These are phyloP conservation scores for Penicillium simplicissimum DNA, from an alignment of 495 filamentous ascomycete genomes.

Conservation along the genomic window DNA sequence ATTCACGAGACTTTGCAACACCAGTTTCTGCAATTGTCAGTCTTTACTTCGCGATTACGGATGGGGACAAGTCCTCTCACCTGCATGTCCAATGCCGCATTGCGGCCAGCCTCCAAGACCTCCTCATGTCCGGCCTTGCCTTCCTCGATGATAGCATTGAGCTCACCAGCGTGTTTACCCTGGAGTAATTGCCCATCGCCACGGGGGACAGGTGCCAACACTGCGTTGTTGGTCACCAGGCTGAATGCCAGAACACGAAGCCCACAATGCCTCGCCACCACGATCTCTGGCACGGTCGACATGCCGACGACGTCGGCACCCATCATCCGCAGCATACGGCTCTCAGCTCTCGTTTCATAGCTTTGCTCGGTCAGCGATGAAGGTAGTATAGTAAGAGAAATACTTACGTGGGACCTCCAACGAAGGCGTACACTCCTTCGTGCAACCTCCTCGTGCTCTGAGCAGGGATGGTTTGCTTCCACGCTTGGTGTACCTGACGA, in stretches of 20 bases:
- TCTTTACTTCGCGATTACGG: not conserved
- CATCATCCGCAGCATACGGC: constrained; percentile 64
- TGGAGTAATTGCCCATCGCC: constrained; percentile 57
- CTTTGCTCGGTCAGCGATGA: constrained; percentile 33
- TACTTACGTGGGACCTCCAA: constrained; percentile 67
- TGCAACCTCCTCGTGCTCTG: constrained; percentile 54
- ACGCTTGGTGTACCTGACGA: constrained; percentile 59
- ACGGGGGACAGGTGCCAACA: constrained; percentile 61
- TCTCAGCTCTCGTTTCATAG: constrained; percentile 78
- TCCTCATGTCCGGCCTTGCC: constrained; percentile 75
- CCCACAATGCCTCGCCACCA: constrained; percentile 70
- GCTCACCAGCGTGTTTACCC: constrained; percentile 43
- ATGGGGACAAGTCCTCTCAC: constrained; percentile 38
- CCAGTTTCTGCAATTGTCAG: constrained; percentile 42
- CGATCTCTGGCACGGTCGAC: constrained; percentile 77
- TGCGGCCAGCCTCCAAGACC: constrained; percentile 63
- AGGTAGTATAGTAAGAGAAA: not conserved
- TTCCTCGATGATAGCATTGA: constrained; percentile 57
- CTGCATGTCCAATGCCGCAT: constrained; percentile 69
- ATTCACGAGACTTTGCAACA: constrained; percentile 38
- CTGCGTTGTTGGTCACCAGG: constrained; percentile 73
- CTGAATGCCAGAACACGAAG: constrained; percentile 72
- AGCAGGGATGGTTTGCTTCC: constrained; percentile 50
- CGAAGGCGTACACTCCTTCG: constrained; percentile 76
- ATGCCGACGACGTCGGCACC: constrained; percentile 78